Conservation (phyloP, 768 basidiomycete genomes). For the Auricularia sp. region DNA sequence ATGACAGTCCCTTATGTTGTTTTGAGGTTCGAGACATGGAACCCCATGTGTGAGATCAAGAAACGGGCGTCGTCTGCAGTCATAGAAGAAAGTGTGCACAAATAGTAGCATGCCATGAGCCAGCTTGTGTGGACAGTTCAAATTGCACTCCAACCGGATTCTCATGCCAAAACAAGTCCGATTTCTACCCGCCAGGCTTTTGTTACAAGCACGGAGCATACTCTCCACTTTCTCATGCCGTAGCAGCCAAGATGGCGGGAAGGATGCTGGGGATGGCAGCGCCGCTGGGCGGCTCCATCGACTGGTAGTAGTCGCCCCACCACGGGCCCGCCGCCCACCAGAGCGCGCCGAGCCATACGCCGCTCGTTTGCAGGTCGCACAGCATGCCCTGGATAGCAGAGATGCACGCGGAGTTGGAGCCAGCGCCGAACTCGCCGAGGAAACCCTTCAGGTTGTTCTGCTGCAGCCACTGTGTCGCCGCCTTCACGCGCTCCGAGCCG, state of each 20-base stretch:
- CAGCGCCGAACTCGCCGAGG: conserved; percentile 54
- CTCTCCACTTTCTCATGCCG: not conserved
- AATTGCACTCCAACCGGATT: too few species aligned
- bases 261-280: conserved; percentile 41
- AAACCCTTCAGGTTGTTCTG: conserved; percentile 50
- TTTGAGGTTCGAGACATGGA: too few species aligned
- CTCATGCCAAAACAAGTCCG: too few species aligned
- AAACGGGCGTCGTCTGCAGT: too few species aligned
- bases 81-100: too few species aligned
- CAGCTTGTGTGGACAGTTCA: too few species aligned
- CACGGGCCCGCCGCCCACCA: not conserved
- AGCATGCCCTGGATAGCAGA: conserved; percentile 1
- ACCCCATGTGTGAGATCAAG: too few species aligned
- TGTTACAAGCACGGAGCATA: too few species aligned
- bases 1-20: too few species aligned
- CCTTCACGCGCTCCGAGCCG: conserved; percentile 44
- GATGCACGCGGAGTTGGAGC: conserved; percentile 17
- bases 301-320: conserved; percentile 36
- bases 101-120: too few species aligned
- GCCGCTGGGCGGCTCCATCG: conserved; percentile 48
- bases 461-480: conserved; percentile 50
- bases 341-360: not conserved
- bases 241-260: conserved; percentile 22
- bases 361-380: not conserved
- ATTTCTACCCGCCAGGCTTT: too few species aligned